Base-by-base conservation (phyloP, 345 rosid species). In the Populus davidiana region DNA sequence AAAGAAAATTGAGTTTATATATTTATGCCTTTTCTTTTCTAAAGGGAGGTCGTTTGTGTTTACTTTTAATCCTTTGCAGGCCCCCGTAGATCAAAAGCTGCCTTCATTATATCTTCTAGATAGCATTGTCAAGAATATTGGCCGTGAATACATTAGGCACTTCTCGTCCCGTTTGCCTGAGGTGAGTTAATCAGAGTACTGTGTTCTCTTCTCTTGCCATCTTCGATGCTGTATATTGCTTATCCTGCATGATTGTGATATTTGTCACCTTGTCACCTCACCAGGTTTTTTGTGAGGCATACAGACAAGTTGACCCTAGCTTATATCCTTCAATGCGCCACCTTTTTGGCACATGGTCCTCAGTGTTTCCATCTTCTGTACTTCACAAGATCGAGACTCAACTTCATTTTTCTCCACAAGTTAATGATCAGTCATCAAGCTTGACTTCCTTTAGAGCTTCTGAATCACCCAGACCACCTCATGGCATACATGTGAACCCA, bases 401-500 rank as follows among this genome's bases (percentile, higher is more conserved):
- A 64, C 84, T 96, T 81, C 89, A 90, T 69, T 81, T 92, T 81
- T 87, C 93, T 27, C 65, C 91, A 9, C 80, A 88, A 69, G 69
- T 76, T 41, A 86, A 83, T 80, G 85, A 83, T 70, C 94, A 87
- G 23, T 83, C 96, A 23, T 72, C 92, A 2, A 81, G 85, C 67
- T 73, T 81, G 67, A 69, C 81, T 76, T 85, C 97, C 35, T 31
- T 82, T 67, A 88, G 86, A 81, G 81, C 87, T 82, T 88, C 98
- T 43, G 96, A 90, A 75, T 88, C 99, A 1, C 82, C 92, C 75
- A 92, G 92, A 72, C 93, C 96, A 79, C 74, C 90, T 12, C 92
- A 91, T 85, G 91, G 98, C 78, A 96, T 96, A 77, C 99, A 96
- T 90, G 98, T 96, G 80, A 96, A 96, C 80, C 98, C 99, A 16